Evolutionary conservation across 495 filamentous ascomycete genomes (phyloP), one percentile per base, ranked within the genome.

Genomic region (Xylaria palmicola): DNA sequence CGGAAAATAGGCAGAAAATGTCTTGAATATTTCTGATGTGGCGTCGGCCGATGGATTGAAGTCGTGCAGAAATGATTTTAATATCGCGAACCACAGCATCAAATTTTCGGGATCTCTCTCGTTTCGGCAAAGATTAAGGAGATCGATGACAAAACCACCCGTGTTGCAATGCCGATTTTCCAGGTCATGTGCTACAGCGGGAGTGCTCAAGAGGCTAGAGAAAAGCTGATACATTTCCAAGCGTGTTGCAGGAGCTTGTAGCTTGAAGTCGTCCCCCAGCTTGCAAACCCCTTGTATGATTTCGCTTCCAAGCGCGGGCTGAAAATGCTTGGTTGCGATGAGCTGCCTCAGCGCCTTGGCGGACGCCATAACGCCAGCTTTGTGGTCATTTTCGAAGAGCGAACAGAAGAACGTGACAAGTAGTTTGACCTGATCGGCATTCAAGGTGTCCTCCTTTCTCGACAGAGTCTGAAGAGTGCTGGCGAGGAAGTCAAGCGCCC

Each of bases 71-170:
- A 84, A 66, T 4, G 53, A 53, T 22, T 64, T 61, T 13, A 83
- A 64, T 24, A 76, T 74, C 15, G 67, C 67, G 59, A 85, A 84
- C 72, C 81, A 77, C 20, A 78, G 59, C 61, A 78, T 70, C 8
- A 85, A 70, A 58, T 80, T 81, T 34, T 68, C 65, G 0, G 81
- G 79, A 36, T 82, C 76, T 52, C 81, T 75, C 63, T 85, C 82
- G 30, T 69, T 72, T 49, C 68, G 71, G 54, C 76, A 81, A 10
- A 82, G 53, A 50, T 75, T 68, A 6, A 82, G 62, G 7, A 82
- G 67, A 36, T 72, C 68, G 49, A 71, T 58, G 29, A 75, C 70
- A 55, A 77, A 81, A 24, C 72, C 72, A 34, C 68, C 68, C 0
- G 76, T 69, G 9, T 64, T 34, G 19, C 74, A 74, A 48, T 80